Evolutionary conservation across 2,329 filamentous ascomycete genomes (phyloP), one percentile per base, ranked within the genome.

Genomic region (Colletotrichum magnum): DNA sequence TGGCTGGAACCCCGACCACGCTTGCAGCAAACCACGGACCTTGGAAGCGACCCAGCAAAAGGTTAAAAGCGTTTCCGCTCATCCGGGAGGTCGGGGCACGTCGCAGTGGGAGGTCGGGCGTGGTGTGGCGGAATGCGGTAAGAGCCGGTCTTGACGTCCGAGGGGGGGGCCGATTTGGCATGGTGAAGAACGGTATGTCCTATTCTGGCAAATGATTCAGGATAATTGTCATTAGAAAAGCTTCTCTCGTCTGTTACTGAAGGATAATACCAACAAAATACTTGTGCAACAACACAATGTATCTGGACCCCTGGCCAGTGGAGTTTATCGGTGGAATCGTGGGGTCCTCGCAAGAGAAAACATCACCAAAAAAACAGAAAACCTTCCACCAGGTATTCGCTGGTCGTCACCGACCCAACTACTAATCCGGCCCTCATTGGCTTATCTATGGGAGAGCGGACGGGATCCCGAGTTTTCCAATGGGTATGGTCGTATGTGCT

Each of bases 291-390:
- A 12, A 4, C 10, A 24, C 18, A 1, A 50, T 5, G 6, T 50
- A 12, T 43, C 12, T 12, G 6, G 21, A 9, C 47, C 21, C 18
- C n/a, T 12, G 21, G 18, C 18, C 24, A n/a, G n/a, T 12, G n/a
- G 47, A 45, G 51, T 39, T 54, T 13, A 58, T 68, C 57, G 56
- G 62, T 50, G 56, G 66, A 60, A 69, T 24, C 62, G 9, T 9
- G 24, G 50, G 13, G 18, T 24, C 66, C 50, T 52, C 61, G 7
- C 4, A 4, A 3, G 32, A 9, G 32, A 36, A 12, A 36, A 36
- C 32, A 36, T 36, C 32, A 36, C 9, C 28, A 36, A 36, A 36
- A 9, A 36, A 6, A 36, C 7, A 2, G 4, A 36, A 10, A 36
- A 36, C 28, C 7, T 32, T 9, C 28, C 32, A 36, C 32, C 32